A percentile compares a stretch with the other conserved stretches of the same genome.
phyloP scores from a whole-genome alignment of 2,329 filamentous ascomycete genomes.

The Xylaria sp. region DNA sequence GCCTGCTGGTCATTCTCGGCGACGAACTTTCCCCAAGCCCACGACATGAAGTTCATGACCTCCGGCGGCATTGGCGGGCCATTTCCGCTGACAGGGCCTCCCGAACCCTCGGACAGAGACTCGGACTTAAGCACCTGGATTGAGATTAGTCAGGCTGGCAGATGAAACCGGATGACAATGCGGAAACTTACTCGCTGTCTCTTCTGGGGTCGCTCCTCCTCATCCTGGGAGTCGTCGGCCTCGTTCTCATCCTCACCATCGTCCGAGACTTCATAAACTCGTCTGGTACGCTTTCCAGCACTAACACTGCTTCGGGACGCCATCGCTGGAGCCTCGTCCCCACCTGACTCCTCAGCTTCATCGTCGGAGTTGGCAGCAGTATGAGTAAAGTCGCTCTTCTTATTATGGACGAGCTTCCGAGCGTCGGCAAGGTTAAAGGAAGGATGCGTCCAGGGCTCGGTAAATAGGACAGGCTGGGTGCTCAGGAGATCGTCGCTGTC shows the following conservation, averaged over 20 bases:
- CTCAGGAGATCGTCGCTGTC: slow-evolving; percentile 30
- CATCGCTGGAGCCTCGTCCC: not conserved
- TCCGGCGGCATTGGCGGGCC: too few species aligned
- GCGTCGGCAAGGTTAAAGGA: slow-evolving; percentile 38
- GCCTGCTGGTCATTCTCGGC: too few species aligned
- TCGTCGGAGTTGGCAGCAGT: not conserved
- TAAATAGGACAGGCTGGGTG: slow-evolving; percentile 37
- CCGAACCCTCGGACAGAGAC: not conserved
- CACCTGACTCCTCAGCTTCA: not conserved
- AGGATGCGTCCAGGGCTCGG: slow-evolving; percentile 39
- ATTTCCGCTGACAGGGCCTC: not conserved
- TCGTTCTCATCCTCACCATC: too few species aligned
- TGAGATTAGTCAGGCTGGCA: not conserved
- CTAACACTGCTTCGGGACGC: not conserved
- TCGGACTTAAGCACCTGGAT: not conserved
- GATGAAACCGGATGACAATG: not conserved
- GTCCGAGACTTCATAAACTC: too few species aligned
- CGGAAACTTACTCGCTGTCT: not conserved
- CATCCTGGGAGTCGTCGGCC: too few species aligned
- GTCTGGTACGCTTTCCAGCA: too few species aligned
- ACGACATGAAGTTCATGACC: too few species aligned
- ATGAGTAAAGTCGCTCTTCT: too few species aligned
- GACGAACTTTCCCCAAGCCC: too few species aligned
- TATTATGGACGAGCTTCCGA: slow-evolving; percentile 3
- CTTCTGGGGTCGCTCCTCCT: too few species aligned